These are phyloP conservation scores for Cyclotella choctawhatcheeana DNA, from an alignment of 108 stramenopile genomes.

Conservation along the genomic window DNA sequence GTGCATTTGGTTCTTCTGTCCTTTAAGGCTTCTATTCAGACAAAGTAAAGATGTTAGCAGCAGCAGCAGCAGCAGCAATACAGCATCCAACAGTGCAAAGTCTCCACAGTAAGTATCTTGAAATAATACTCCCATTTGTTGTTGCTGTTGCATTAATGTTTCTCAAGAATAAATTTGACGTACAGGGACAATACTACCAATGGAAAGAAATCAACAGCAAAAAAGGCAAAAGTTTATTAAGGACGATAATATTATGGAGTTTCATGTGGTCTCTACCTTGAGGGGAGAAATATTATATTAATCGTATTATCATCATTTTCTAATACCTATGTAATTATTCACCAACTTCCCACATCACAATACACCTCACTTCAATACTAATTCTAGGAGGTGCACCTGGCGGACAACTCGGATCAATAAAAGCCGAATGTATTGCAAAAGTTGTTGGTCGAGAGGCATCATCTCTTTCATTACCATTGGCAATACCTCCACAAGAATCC, in stretches of 20 bases:
- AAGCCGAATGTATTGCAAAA: conserved; percentile 55
- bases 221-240: too few relatives aligned
- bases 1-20: conserved; percentile 51
- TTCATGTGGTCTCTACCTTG: too few relatives aligned
- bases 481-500: conserved; percentile 54
- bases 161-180: too few relatives aligned
- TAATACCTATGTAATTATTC: too few relatives aligned
- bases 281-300: too few relatives aligned
- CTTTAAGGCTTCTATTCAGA: conserved; percentile 39
- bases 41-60: conserved; percentile 7
- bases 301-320: too few relatives aligned
- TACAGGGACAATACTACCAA: too few relatives aligned
- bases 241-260: too few relatives aligned
- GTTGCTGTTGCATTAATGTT: too few relatives aligned
- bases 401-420: conserved; percentile 43
- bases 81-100: neutral
- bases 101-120: neutral
- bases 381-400: conserved; percentile 31
- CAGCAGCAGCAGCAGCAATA: too few relatives aligned
- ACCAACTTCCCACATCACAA: conserved; percentile 46
- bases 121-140: neutral
- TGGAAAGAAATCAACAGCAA: too few relatives aligned
- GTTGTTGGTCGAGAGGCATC: conserved; percentile 20
- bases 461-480: conserved; percentile 28
- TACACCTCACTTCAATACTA: conserved; percentile 64